A percentile compares a stretch with the other conserved stretches of the same genome.
Evolutionary conservation across 1,139 yeast genomes (phyloP).

Genomic region (Candida tetrigidarum): DNA sequence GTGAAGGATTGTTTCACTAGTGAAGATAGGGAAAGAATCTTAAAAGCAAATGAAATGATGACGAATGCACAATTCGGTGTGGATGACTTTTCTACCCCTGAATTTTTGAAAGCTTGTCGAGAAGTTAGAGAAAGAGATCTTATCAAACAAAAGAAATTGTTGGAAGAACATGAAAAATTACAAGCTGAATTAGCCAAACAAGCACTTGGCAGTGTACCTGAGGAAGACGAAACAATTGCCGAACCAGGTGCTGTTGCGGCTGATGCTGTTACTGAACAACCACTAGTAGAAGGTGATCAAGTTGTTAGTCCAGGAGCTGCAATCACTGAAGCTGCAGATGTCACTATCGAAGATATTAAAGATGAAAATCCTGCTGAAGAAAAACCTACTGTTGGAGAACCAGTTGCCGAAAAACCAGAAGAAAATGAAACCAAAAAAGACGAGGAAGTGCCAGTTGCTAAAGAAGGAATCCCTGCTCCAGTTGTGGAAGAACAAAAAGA

Average conservation of each 20-base stretch:
- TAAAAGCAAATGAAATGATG: constrained; percentile 94
- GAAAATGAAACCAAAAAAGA: background rate
- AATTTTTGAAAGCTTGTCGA: constrained; percentile 75
- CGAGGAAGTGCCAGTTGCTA: too few relatives aligned
- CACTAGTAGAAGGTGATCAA: too few relatives aligned
- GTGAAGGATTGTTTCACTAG: constrained; percentile 73
- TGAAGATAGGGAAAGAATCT: constrained; percentile 82
- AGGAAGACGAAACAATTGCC: background rate
- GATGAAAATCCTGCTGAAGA: constrained; percentile 1
- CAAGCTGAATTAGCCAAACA: constrained; percentile 31
- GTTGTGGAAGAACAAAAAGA: background rate
- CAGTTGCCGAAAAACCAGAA: background rate
- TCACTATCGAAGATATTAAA: background rate
- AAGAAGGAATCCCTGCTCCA: too few relatives aligned
- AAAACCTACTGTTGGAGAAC: constrained; percentile 3
- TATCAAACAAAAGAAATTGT: constrained; percentile 51
- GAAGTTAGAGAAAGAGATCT: constrained; percentile 73
- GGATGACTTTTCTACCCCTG: constrained; percentile 83
- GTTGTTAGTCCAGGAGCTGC: too few relatives aligned
- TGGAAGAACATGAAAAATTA: constrained; percentile 39
- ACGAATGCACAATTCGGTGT: constrained; percentile 96
- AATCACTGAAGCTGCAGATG: too few relatives aligned
- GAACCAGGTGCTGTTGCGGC: background rate
- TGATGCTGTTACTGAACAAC: background rate
- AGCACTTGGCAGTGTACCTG: constrained; percentile 11